A percentile compares a stretch with the other conserved stretches of the same genome.
Evolutionary conservation across 2,329 filamentous ascomycete genomes (phyloP).

Genomic region (Colletotrichum simmondsii): DNA sequence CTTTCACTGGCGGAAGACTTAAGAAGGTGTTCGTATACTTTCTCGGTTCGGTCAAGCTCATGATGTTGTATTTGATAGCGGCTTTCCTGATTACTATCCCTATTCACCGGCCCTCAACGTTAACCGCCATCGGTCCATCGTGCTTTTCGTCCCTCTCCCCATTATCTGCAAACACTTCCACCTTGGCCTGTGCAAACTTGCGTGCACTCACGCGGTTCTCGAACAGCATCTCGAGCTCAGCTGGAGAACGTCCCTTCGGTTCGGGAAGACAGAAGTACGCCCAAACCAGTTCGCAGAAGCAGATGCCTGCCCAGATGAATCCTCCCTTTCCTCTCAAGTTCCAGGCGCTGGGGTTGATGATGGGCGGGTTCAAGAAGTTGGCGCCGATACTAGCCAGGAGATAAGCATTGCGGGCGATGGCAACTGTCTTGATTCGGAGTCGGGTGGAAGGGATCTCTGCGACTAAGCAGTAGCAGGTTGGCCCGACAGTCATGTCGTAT

Average conservation of each 20-base stretch:
- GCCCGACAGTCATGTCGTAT: not conserved
- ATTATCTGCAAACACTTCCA: not conserved
- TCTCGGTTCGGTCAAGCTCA: too few relatives aligned
- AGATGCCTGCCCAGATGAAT: not conserved
- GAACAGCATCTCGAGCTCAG: not conserved
- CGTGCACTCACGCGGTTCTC: not conserved
- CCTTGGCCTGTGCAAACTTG: not conserved
- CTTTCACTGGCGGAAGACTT: not conserved
- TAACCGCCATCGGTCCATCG: not conserved
- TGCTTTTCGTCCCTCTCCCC: not conserved
- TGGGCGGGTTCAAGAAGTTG: not conserved
- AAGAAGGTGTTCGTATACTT: not conserved
- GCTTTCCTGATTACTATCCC: not conserved
- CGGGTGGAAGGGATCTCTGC: conserved; percentile 21
- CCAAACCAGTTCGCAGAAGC: not conserved
- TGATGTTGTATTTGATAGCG: too few relatives aligned
- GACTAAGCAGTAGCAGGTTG: conserved; percentile 1
- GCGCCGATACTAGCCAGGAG: not conserved
- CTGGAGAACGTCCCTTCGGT: not conserved
- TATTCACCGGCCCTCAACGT: not conserved
- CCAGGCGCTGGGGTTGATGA: not conserved
- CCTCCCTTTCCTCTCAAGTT: not conserved
- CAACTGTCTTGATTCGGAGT: conserved; percentile 24
- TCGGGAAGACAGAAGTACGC: not conserved
- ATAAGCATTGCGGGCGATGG: conserved; percentile 9